Evolutionary conservation across 257 asterid species (phyloP), one percentile per base, ranked within the genome.

Genomic region (Asclepias syriaca): DNA sequence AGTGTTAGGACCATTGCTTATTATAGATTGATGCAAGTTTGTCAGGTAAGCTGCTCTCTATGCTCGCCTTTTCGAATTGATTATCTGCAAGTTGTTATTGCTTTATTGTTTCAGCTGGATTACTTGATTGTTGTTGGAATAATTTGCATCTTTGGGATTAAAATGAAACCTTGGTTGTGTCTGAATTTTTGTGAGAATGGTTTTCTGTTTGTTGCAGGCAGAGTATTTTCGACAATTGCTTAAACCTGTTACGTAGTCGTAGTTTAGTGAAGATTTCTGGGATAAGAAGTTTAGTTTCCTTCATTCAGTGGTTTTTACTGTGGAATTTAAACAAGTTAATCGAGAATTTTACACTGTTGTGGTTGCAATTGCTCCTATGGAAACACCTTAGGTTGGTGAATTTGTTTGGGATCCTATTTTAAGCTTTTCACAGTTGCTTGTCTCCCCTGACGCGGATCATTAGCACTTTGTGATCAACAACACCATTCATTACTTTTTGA

Each of bases 141-240:
- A 57, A 57, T 57, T 24, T 22, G 11, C 37, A 24, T 16, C 39
- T 57, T 57, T 63, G 68, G 57, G 12, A 8, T 39, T 63, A 8
- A 9, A 7, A 32, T 3, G 9, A 15, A 16, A n/a, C 68, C 15
- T 13, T 32, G 34, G 67, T 37, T 32, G 45, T 32, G 21, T 13
- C 9, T 32, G 21, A 3, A 34, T 34, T 34, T 34, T 21, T 3
- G 70, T 3, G 46, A 40, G 1, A 40, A 40, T 40, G 19, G 14
- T 19, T 81, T 45, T 74, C 32, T 75, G 60, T 73, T 79, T 46
- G 55, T 72, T 80, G 69, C 96, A 89, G 97, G 97, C 95, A 46
- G 97, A 91, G 76, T 91, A 91, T 81, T 91, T 89, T 81, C 96
- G 97, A 64, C 97, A 91, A 87, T 86, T 91, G 88, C 97, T 91